phyloP scores from a whole-genome alignment of 371 early-diverging fungal species.

The Synchytrium microbalum region DNA sequence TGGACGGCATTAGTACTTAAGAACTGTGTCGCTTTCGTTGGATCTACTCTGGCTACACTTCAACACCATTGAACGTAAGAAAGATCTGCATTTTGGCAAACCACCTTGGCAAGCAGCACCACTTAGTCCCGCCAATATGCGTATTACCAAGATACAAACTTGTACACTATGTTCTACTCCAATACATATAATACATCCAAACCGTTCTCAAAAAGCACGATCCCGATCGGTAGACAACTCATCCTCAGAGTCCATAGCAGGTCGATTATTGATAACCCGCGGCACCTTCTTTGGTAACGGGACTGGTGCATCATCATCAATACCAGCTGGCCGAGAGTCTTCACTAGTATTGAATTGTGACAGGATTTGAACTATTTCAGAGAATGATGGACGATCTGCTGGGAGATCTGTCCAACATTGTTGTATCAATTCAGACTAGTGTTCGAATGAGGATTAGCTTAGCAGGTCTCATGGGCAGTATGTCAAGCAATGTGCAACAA shows the following conservation, averaged over 20 bases:
- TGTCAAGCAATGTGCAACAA: background rate
- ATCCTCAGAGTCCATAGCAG: background rate
- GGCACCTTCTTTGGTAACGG: background rate
- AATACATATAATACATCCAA: too few relatives aligned
- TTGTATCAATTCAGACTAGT: constrained; percentile 11
- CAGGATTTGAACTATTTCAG: background rate
- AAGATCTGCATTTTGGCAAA: too few relatives aligned
- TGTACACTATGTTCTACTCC: too few relatives aligned
- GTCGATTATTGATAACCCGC: background rate
- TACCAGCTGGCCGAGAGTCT: background rate
- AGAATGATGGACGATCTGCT: constrained; percentile 6
- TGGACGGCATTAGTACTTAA: too few relatives aligned
- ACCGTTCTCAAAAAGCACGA: too few relatives aligned
- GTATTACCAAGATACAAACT: too few relatives aligned
- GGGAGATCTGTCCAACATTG: constrained; percentile 14
- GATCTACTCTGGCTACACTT: too few relatives aligned
- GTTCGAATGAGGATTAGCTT: too few relatives aligned
- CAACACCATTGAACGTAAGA: too few relatives aligned
- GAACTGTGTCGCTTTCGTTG: too few relatives aligned
- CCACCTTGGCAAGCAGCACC: too few relatives aligned
- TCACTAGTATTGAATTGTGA: background rate
- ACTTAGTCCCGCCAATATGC: too few relatives aligned
- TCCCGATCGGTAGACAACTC: background rate
- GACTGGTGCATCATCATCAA: background rate
- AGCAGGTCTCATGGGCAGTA: background rate